These are phyloP conservation scores for Vaccinium vitisidaea DNA, from an alignment of 148 eudicot genomes.

Conservation along the genomic window DNA sequence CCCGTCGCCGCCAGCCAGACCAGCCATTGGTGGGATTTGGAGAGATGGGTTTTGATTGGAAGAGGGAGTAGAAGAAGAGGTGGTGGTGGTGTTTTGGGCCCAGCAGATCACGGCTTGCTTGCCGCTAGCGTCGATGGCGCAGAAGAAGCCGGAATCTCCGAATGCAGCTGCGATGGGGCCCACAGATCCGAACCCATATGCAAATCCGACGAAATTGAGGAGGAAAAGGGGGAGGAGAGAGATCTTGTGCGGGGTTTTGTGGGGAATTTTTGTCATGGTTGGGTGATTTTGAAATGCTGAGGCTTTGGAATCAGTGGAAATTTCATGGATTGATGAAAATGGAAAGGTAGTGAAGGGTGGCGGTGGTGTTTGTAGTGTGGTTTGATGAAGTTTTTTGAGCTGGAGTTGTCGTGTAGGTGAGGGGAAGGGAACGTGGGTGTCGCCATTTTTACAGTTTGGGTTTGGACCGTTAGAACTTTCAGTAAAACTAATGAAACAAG, in stretches of 20 bases:
- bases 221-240: constrained; percentile 10
- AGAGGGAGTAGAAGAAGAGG: constrained; percentile 15
- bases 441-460: constrained; percentile 20
- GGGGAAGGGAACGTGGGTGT: constrained; percentile 23
- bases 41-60: constrained; percentile 18
- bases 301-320: constrained; percentile 3
- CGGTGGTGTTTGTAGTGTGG: constrained; percentile 7
- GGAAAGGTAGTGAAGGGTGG: background rate
- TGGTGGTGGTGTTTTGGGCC: constrained; percentile 38
- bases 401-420: background rate
- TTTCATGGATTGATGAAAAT: constrained; percentile 23
- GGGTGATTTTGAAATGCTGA: constrained; percentile 17
- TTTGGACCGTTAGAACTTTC: constrained; percentile 2
- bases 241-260: constrained; percentile 25
- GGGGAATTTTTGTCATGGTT: constrained; percentile 11
- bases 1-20: constrained; percentile 67
- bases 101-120: constrained; percentile 79
- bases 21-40: constrained; percentile 59
- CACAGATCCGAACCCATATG: constrained; percentile 77
- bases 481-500: background rate
- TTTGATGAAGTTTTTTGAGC: constrained; percentile 7
- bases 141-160: constrained; percentile 60
- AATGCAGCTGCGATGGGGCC: constrained; percentile 82
- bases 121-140: constrained; percentile 95
- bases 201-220: constrained; percentile 17